Evolutionary conservation across 2,329 filamentous ascomycete species (phyloP), one percentile per base, ranked within the genome.

Genomic region (Phyllosticta capitalensis): DNA sequence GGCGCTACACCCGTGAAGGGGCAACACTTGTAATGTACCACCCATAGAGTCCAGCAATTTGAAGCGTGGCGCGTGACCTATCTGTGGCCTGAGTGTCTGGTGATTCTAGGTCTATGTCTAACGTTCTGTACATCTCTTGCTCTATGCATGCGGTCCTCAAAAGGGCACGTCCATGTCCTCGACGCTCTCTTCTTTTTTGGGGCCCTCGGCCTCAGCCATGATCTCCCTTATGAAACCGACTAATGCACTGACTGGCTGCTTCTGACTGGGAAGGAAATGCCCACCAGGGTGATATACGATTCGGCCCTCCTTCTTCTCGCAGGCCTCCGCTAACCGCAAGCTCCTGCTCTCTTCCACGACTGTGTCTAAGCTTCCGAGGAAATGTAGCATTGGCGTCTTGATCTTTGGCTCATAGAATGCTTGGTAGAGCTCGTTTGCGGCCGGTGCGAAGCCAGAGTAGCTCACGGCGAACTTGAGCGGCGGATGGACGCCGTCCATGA

Each of bases 341-440:
- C 84, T 89, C 67, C 89, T 78, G 57, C 74, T 73, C 76, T 96
- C 92, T 30, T 91, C 89, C 0, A 97, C 92, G 0, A 96, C 89
- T 2, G 87, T 90, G 75, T 96, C 92, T 65, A 96, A 76, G 58
- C 84, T 87, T 0, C 92, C 92, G 24, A 96, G 72, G 65, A 91
- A 87, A 75, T 96, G 90, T 73, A 95, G 71, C 63, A 88, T 83
- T 0, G 90, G 89, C 61, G 92, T 96, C 63, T 70, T 72, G 61
- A 96, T 86, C 69, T 81, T 80, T 17, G 89, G 90, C 65, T 89
- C 82, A 69, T 90, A 95, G 62, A 89, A 85, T 56, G 83, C 89
- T 48, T 72, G 71, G 69, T 95, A 85, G 50, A 81, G 74, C 17
- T 78, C 72, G 45, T 83, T 81, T 1, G 82, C 72, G n/a, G 64